Percentiles rank a stretch among this genome's conserved stretches.
phyloP scores from a whole-genome alignment of 2,329 filamentous ascomycete species.

The Pyricularia grisea region DNA sequence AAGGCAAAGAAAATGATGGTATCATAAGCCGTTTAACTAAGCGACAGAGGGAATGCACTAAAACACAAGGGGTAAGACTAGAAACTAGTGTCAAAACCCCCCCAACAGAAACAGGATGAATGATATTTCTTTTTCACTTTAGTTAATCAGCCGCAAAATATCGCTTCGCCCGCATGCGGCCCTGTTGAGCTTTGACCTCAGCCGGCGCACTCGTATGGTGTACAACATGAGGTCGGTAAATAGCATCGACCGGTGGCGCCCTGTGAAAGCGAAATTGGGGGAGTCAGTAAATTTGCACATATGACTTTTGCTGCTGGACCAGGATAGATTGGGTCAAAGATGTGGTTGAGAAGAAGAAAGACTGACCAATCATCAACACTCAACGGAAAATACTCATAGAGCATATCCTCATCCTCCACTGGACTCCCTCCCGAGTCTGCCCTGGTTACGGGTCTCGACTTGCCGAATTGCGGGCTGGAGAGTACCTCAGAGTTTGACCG shows the following conservation, averaged over 20 bases:
- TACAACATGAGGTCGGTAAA: slow-evolving; percentile 86
- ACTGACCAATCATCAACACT: slow-evolving; percentile 74
- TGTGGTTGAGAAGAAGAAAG: neutral
- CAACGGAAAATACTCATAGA: slow-evolving; percentile 93
- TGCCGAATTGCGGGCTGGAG: slow-evolving; percentile 37
- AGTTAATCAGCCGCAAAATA: slow-evolving; percentile 59
- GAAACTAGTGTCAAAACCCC: no score
- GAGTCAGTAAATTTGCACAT: neutral
- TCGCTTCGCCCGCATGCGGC: slow-evolving; percentile 56
- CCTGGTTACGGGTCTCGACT: slow-evolving; percentile 17
- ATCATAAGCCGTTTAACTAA: no score
- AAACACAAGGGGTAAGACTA: no score
- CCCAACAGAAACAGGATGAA: neutral
- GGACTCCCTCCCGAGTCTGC: slow-evolving; percentile 42
- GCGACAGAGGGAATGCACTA: no score
- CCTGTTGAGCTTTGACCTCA: slow-evolving; percentile 60
- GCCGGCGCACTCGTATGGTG: slow-evolving; percentile 71
- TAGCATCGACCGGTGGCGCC: slow-evolving; percentile 82
- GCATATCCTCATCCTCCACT: slow-evolving; percentile 67
- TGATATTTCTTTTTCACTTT: neutral
- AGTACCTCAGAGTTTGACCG: slow-evolving; percentile 33
- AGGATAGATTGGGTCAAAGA: neutral
- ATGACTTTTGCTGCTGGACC: neutral
- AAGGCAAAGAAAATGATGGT: no score
- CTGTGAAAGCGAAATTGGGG: slow-evolving; percentile 21